A percentile compares a stretch with the other conserved stretches of the same genome.
These are phyloP conservation scores for Coleophoma cylindrospora DNA, from an alignment of 2,329 filamentous ascomycete species.

Conservation along the genomic window DNA sequence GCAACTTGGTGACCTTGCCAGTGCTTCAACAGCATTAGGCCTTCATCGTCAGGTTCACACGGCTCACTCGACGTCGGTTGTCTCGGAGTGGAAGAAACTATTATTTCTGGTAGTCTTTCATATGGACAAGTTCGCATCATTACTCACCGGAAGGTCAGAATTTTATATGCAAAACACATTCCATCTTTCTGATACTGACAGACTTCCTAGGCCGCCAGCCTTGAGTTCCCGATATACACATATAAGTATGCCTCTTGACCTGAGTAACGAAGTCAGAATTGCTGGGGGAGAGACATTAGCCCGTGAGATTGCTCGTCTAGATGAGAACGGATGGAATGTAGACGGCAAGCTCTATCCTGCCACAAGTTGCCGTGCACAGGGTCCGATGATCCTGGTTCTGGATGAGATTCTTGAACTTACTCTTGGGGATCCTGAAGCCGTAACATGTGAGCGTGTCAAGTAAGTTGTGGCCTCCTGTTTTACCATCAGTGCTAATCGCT, in stretches of 20 bases:
- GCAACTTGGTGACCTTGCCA: slow-evolving; percentile 30
- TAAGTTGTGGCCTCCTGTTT: slow-evolving; percentile 2
- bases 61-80: slow-evolving; percentile 18
- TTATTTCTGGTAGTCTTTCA: slow-evolving; percentile 33
- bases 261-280: slow-evolving; percentile 43
- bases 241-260: slow-evolving; percentile 48
- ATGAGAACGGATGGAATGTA: slow-evolving; percentile 47
- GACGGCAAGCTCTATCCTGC: slow-evolving; percentile 35
- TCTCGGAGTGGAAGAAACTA: slow-evolving; percentile 30
- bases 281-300: slow-evolving; percentile 35
- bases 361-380: slow-evolving; percentile 41
- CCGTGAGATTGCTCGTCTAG: slow-evolving; percentile 32
- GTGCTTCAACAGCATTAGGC: slow-evolving; percentile 22
- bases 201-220: slow-evolving; percentile 38
- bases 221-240: slow-evolving; percentile 47
- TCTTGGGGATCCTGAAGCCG: slow-evolving; percentile 16
- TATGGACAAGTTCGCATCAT: slow-evolving; percentile 44
- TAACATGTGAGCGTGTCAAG: slow-evolving; percentile 15
- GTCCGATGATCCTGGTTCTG: slow-evolving; percentile 42
- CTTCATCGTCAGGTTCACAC: slow-evolving; percentile 19
- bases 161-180: not conserved
- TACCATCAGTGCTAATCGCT: not conserved
- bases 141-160: slow-evolving; percentile 38
- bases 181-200: not conserved
- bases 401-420: slow-evolving; percentile 57